phyloP scores from a whole-genome alignment of 2,329 filamentous ascomycete species.

The Curvularia sp. region DNA sequence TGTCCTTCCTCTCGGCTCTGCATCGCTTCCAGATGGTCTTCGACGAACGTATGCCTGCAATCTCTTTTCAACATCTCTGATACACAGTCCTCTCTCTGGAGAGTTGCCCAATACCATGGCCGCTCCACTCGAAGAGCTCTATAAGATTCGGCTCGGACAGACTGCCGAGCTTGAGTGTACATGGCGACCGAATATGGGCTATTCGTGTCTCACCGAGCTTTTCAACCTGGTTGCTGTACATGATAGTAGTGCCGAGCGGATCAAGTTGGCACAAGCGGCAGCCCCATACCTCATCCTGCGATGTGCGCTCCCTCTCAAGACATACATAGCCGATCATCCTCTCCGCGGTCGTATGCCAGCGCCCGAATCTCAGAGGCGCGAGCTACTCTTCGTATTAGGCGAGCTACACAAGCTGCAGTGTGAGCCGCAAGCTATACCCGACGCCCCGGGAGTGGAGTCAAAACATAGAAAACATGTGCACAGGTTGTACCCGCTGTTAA shows the following conservation, averaged over 20 bases:
- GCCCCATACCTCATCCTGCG: slow-evolving; percentile 84
- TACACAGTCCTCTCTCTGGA: slow-evolving; percentile 72
- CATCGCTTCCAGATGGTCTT: slow-evolving; percentile 69
- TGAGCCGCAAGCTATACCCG: slow-evolving; percentile 72
- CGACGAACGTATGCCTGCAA: slow-evolving; percentile 74
- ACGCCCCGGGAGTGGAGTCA: slow-evolving; percentile 40
- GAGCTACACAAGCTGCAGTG: slow-evolving; percentile 71
- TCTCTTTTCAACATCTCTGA: slow-evolving; percentile 81
- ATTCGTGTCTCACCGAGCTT: slow-evolving; percentile 80
- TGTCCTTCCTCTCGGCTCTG: slow-evolving; percentile 73
- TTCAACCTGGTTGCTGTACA: slow-evolving; percentile 60
- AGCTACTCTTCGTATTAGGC: slow-evolving; percentile 74
- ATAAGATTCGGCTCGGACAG: slow-evolving; percentile 70
- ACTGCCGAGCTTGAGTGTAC: slow-evolving; percentile 73
- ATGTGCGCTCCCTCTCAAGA: slow-evolving; percentile 78
- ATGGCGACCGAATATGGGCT: slow-evolving; percentile 74
- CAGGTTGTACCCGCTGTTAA: slow-evolving; percentile 79
- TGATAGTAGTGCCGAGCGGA: slow-evolving; percentile 53
- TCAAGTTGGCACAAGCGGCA: slow-evolving; percentile 74
- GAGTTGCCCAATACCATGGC: slow-evolving; percentile 60
- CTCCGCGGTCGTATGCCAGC: slow-evolving; percentile 87
- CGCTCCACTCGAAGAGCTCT: slow-evolving; percentile 67
- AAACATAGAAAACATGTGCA: slow-evolving; percentile 73
- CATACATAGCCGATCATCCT: slow-evolving; percentile 90
- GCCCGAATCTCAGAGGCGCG: slow-evolving; percentile 78